Evolutionary conservation across 2,329 filamentous ascomycete species (phyloP).

Genomic region (Cladosporium sp.): DNA sequence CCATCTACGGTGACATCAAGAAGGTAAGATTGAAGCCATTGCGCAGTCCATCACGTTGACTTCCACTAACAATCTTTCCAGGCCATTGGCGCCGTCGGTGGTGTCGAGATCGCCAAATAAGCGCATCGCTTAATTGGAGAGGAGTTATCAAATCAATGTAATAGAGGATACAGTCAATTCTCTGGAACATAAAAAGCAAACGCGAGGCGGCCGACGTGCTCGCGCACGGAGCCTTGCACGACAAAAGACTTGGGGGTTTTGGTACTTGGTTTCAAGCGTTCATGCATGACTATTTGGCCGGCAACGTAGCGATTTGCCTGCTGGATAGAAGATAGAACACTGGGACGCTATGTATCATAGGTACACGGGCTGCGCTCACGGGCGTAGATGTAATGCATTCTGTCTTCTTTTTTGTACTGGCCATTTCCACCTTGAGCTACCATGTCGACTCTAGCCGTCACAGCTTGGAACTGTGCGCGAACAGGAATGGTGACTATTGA

Average conservation of each 20-base stretch:
- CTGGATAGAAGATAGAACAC: constrained; percentile 10
- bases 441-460: too few relatives aligned
- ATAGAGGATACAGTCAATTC: constrained; percentile 3
- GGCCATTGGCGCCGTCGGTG: constrained; percentile 61
- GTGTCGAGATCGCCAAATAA: constrained; percentile 58
- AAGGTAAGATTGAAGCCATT: constrained; percentile 37
- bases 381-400: constrained; percentile 11
- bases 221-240: neutral
- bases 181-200: constrained; percentile 6
- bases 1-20: constrained; percentile 78
- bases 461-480: too few relatives aligned
- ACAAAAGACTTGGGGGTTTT: neutral
- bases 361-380: constrained; percentile 11
- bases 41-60: neutral
- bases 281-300: constrained; percentile 9
- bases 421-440: too few relatives aligned
- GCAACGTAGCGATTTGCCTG: constrained; percentile 3
- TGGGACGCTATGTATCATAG: constrained; percentile 11
- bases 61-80: constrained; percentile 10
- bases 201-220: neutral
- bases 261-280: constrained; percentile 11
- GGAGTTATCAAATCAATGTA: neutral
- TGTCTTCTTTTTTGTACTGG: neutral
- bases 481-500: neutral
- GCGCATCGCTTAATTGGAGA: neutral